These are phyloP conservation scores for Vicia villosa DNA, from an alignment of 306 rosid genomes.

Conservation along the genomic window DNA sequence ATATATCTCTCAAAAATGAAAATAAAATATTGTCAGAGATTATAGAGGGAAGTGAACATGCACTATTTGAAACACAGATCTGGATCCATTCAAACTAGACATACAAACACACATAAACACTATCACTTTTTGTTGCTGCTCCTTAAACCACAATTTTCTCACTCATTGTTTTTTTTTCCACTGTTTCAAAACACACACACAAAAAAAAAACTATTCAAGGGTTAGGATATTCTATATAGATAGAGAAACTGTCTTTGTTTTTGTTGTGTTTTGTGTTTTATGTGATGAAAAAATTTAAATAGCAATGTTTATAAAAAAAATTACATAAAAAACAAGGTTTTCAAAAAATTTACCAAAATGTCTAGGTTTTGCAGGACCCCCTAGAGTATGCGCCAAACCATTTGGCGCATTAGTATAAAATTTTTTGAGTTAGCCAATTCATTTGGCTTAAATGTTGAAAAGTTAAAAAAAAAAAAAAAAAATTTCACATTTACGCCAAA, in stretches of 20 bases:
- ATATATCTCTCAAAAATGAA: not conserved
- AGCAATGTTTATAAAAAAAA: too few species aligned
- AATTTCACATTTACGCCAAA: too few species aligned
- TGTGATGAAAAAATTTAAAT: too few species aligned
- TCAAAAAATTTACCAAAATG: too few species aligned
- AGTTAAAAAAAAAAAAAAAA: too few species aligned
- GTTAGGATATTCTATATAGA: slow-evolving; percentile 1
- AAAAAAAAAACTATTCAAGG: not conserved
- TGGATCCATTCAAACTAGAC: slow-evolving; percentile 55
- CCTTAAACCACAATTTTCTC: not conserved
- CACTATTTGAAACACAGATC: slow-evolving; percentile 68
- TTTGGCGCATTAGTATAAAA: too few species aligned
- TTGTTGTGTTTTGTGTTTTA: not conserved
- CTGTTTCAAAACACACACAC: slow-evolving; percentile 22
- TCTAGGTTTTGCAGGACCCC: too few species aligned
- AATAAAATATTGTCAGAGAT: slow-evolving; percentile 48
- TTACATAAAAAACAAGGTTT: too few species aligned
- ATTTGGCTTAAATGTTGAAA: too few species aligned
- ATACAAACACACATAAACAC: slow-evolving; percentile 6
- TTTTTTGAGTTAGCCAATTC: too few species aligned
- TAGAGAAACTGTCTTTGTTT: not conserved
- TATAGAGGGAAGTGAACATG: slow-evolving; percentile 61
- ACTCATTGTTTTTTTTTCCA: slow-evolving; percentile 4
- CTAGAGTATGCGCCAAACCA: too few species aligned
- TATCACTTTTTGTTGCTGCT: slow-evolving; percentile 13